Percentiles rank a stretch among this genome's conserved stretches.
phyloP scores from a whole-genome alignment of 108 stramenopile genomes.

The Ochromonas danica region DNA sequence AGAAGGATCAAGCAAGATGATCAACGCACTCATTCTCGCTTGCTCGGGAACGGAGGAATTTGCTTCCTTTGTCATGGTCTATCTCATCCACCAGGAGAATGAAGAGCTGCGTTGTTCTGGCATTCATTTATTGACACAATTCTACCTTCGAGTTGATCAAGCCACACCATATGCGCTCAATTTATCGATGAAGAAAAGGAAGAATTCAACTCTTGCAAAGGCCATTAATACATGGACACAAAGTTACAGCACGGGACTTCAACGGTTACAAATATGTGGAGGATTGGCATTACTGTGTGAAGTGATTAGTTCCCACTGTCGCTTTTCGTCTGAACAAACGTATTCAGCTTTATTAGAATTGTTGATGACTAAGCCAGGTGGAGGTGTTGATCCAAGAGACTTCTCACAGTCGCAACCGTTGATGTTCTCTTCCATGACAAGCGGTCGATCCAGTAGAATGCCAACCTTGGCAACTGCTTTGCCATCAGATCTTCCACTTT shows the following conservation, averaged over 20 bases:
- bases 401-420: background rate
- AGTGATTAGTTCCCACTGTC: background rate
- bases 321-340: background rate
- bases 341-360: constrained; percentile 19
- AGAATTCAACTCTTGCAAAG: background rate
- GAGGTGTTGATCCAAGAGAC: too few species aligned
- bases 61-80: constrained; percentile 6
- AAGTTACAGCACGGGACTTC: background rate
- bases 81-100: background rate
- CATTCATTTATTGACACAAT: background rate
- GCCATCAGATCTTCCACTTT: too few species aligned
- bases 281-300: constrained; percentile 21
- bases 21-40: background rate
- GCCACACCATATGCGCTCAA: background rate
- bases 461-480: background rate
- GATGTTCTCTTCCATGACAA: background rate
- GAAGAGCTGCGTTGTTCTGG: constrained; percentile 32
- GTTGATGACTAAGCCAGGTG: constrained; percentile 1
- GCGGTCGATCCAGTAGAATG: background rate
- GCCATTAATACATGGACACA: background rate
- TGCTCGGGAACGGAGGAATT: background rate
- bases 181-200: background rate
- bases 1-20: background rate
- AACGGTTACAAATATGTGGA: background rate
- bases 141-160: background rate